Evolutionary conservation across 768 basidiomycete genomes (phyloP).

Genomic region (Filobasidium wieringae): DNA sequence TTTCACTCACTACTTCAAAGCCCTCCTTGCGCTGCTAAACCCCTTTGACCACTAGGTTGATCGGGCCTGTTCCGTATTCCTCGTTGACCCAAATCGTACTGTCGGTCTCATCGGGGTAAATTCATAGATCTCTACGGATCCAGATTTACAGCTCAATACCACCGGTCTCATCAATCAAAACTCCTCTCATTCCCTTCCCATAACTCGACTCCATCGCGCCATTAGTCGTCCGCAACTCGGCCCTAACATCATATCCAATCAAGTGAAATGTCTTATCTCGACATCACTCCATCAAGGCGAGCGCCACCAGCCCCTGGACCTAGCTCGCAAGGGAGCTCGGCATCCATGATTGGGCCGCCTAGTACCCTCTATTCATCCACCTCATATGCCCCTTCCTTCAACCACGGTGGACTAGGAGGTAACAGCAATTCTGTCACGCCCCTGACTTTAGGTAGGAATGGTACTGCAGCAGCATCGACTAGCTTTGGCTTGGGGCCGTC

Average conservation of each 20-base stretch:
- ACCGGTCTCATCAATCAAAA: no score
- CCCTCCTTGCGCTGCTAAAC: no score
- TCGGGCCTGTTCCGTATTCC: no score
- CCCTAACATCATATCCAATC: background rate
- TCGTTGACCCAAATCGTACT: no score
- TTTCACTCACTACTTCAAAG: no score
- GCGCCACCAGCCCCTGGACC: slow-evolving; percentile 1
- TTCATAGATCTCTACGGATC: no score
- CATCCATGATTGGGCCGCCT: background rate
- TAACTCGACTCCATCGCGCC: no score
- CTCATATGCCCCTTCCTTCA: slow-evolving; percentile 10
- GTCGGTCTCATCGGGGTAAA: no score
- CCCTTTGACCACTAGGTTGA: no score
- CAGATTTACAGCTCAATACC: no score
- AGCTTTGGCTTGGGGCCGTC: background rate
- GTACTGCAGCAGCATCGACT: background rate
- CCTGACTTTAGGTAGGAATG: background rate
- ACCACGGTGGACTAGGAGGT: background rate
- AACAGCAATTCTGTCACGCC: background rate
- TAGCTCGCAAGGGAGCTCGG: background rate
- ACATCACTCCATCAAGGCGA: slow-evolving; percentile 9
- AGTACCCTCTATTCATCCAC: slow-evolving; percentile 12
- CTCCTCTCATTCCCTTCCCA: no score
- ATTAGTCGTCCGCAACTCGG: background rate
- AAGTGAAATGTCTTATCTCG: slow-evolving; percentile 9